Evolutionary conservation across 495 filamentous ascomycete genomes (phyloP), one percentile per base, ranked within the genome.

Genomic region (Annulohypoxylon stygium): DNA sequence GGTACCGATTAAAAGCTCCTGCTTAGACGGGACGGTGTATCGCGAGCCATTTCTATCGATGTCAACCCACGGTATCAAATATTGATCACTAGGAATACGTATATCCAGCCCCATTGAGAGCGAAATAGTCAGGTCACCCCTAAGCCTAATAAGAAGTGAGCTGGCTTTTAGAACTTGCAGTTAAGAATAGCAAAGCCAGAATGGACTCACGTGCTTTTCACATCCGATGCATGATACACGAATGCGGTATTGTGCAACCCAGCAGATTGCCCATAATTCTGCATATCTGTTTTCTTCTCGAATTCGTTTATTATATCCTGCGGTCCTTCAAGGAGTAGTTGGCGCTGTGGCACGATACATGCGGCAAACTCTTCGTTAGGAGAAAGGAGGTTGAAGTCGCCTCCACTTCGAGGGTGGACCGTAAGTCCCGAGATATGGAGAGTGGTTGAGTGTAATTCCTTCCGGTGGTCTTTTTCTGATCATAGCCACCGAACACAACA

Each of bases 331-430:
- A 57, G 53, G 0, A 57, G n/a, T 37, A 57, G n/a, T 37, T 36
- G 53, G 10, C n/a, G 53, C 14, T 57, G 53, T 16, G 53, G 53
- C n/a, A 57, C 30, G 53, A 57, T 57, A 16, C 53, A 57, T 57
- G 33, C 53, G 4, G 8, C 25, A 20, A 57, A 3, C 33, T 57
- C 14, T 5, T 4, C n/a, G n/a, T n/a, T n/a, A n/a, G n/a, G n/a
- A n/a, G n/a, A n/a, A n/a, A n/a, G n/a, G n/a, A n/a, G n/a, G n/a
- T n/a, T n/a, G n/a, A n/a, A n/a, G n/a, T n/a, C n/a, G n/a, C n/a
- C n/a, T n/a, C n/a, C n/a, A n/a, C n/a, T n/a, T n/a, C n/a, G n/a
- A n/a, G n/a, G n/a, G 10, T 55, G 33, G 5, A 57, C n/a, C 2
- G 33, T 14, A 2, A 57, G 20, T 0, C 11, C 36, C 36, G 33